These are phyloP conservation scores for Albizia julibrissin DNA, from an alignment of 306 rosid species.

Conservation along the genomic window DNA sequence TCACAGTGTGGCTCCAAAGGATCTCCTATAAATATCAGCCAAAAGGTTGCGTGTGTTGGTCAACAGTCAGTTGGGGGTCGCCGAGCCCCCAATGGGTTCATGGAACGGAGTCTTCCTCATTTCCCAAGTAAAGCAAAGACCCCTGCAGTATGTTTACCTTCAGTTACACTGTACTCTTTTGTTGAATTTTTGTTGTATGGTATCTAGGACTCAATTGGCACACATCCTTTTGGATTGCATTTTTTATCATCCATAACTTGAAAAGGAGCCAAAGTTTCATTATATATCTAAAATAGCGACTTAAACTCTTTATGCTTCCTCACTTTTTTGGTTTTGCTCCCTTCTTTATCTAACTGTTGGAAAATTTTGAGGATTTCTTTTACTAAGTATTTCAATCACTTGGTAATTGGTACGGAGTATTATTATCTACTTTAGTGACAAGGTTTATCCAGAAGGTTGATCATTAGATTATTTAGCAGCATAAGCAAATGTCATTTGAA, in stretches of 20 bases:
- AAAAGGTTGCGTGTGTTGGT: constrained; percentile 97
- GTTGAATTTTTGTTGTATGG: constrained; percentile 4
- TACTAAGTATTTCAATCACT: background rate
- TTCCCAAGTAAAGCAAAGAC: constrained; percentile 70
- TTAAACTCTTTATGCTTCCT: background rate
- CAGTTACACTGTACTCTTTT: constrained; percentile 19
- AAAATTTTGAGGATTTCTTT: too few species aligned
- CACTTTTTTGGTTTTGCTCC: too few species aligned
- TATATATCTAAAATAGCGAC: background rate
- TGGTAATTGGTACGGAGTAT: background rate
- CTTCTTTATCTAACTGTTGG: too few species aligned
- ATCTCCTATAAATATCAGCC: constrained; percentile 87
- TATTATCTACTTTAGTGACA: background rate
- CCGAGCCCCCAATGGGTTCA: constrained; percentile 92
- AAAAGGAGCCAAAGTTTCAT: constrained; percentile 1
- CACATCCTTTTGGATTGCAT: constrained; percentile 17
- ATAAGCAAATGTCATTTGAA: background rate
- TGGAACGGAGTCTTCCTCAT: constrained; percentile 98
- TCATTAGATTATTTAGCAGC: constrained; percentile 16
- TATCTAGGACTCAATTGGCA: background rate
- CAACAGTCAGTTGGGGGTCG: constrained; percentile 93
- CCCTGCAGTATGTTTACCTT: constrained; percentile 70
- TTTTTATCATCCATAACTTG: constrained; percentile 21
- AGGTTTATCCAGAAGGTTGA: background rate
- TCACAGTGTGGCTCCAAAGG: constrained; percentile 99